Conservation (phyloP, 2,329 filamentous ascomycete genomes). For the Monilinia laxa region DNA sequence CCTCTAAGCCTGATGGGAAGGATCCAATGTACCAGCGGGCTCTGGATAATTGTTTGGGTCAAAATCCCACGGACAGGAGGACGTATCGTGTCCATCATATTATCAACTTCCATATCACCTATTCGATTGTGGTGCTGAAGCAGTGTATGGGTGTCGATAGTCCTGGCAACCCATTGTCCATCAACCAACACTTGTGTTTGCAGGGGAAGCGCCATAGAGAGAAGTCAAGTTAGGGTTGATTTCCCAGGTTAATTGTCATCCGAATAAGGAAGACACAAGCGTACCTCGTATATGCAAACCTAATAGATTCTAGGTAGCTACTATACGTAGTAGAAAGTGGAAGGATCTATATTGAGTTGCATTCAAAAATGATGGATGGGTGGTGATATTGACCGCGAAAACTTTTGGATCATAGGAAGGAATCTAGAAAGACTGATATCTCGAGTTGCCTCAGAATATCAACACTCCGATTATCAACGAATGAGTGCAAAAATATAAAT, state of each 20-base stretch:
- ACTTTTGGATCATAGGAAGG: too few species aligned
- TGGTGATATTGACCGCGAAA: too few species aligned
- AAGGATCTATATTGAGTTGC: not conserved
- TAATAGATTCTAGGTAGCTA: not conserved
- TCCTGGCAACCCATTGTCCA: constrained; percentile 41
- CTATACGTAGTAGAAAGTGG: not conserved
- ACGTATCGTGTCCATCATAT: constrained; percentile 38
- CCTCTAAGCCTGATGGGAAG: constrained; percentile 77
- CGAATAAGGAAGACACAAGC: constrained; percentile 7
- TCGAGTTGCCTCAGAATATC: not conserved
- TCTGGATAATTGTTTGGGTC: constrained; percentile 74
- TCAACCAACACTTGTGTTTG: constrained; percentile 39
- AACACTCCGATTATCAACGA: not conserved
- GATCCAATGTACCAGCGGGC: constrained; percentile 73
- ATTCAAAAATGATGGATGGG: too few species aligned
- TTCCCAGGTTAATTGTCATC: constrained; percentile 1
- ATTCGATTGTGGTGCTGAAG: constrained; percentile 42
- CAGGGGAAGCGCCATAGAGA: constrained; percentile 34
- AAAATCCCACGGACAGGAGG: constrained; percentile 67
- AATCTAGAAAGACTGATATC: too few species aligned
- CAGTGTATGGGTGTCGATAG: constrained; percentile 45
- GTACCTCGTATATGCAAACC: constrained; percentile 16
- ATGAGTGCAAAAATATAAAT: not conserved
- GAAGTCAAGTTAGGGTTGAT: constrained; percentile 6
- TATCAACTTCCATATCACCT: constrained; percentile 40